Base-by-base conservation (phyloP, 306 rosid genomes). In the Prunus mume region DNA sequence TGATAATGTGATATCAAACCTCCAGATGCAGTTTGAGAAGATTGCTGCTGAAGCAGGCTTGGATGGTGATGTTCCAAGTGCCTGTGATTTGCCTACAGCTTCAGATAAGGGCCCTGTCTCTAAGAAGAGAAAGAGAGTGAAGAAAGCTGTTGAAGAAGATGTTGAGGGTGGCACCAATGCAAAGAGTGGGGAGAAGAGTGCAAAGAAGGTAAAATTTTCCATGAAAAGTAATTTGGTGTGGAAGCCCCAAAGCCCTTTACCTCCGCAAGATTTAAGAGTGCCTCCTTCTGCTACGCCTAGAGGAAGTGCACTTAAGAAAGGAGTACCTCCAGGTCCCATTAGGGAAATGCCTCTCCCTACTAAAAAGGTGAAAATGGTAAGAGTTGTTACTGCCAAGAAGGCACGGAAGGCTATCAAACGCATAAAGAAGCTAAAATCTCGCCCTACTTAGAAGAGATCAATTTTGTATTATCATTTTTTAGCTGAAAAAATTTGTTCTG, bases 281-380 rank as follows among this genome's bases (percentile, higher is more conserved):
- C 99, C 99, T 73, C 96, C 99, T 50, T 89, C 99, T 58, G 97
- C 77, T 56, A 91, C 98, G 19, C 99, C 99, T 28, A 87, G 98
- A 85, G 99, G 99, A 80, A 96, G 99, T 87, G 99, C 99, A 10
- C 98, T 96, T 58, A 96, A 96, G 87, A 88, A 93, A 91, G 99
- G 99, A 62, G 90, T 96, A 30, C 93, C 93, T 34, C 90, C 98
- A 64, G 99, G 99, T 74, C 99, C 99, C 77, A 80, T 96, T 65
- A 81, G 92, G 86, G 99, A 96, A 86, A 84, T 87, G 85, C 78
- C 82, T 71, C 80, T 61, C 27, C 51, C 87, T 19, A 47, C 85
- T 20, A 91, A 89, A 78, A 96, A 82, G 87, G 71, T 63, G 70
- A 93, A 80, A 83, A 17, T 30, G 46, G 61, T 73, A 87, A 83